Conservation (phyloP, 495 filamentous ascomycete species). For the Neurospora hispaniola region DNA sequence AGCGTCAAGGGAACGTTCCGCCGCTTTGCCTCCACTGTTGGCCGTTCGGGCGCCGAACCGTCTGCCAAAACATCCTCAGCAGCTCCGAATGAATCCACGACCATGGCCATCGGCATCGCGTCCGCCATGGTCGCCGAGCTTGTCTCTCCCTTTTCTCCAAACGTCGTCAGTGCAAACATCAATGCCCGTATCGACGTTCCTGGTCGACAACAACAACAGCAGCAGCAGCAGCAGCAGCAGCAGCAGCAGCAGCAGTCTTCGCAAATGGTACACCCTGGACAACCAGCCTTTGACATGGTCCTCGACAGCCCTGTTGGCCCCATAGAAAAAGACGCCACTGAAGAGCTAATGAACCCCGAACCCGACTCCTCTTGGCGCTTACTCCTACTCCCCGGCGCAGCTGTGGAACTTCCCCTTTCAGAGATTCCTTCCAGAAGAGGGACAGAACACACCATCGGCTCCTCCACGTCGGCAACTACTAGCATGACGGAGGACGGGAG, state of each 20-base stretch:
- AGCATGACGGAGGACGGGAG: neutral
- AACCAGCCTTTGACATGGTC: neutral
- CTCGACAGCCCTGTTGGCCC: neutral
- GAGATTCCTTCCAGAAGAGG: neutral
- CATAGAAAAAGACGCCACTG: neutral
- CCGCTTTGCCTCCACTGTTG: constrained; percentile 22
- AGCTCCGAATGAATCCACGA: neutral
- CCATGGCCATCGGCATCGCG: constrained; percentile 15
- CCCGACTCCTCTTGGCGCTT: neutral
- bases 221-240: constrained; percentile 6
- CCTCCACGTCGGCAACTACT: neutral
- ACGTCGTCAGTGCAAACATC: constrained; percentile 2
- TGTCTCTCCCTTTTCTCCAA: constrained; percentile 14
- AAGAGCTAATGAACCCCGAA: neutral
- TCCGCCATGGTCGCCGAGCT: constrained; percentile 18
- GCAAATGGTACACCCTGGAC: neutral
- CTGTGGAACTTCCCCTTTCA: neutral
- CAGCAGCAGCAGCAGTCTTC: neutral
- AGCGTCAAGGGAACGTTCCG: constrained; percentile 14
- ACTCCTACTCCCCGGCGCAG: neutral
- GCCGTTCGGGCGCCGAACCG: constrained; percentile 5
- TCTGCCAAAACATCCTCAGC: constrained; percentile 2
- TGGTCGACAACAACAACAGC: neutral
- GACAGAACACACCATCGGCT: neutral
- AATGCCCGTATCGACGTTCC: neutral